phyloP scores from a whole-genome alignment of 345 rosid species.

The Citrus mangshanensis region DNA sequence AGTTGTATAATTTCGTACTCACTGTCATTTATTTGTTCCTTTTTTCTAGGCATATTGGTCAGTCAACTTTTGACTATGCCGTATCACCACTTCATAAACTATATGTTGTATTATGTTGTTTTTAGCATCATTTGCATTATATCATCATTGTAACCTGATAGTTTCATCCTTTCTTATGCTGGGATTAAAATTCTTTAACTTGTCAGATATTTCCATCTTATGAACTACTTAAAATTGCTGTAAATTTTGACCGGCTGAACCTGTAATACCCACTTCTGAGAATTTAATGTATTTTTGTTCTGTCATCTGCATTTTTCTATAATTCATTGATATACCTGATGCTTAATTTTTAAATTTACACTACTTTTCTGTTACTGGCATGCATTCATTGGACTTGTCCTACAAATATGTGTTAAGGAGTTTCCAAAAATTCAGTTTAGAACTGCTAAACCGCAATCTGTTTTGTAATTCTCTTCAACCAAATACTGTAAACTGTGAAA shows the following conservation, averaged over 20 bases:
- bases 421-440: background rate
- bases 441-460: too few species aligned
- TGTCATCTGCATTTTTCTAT: background rate
- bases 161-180: background rate
- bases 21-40: background rate
- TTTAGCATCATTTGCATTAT: conserved; percentile 11
- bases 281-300: background rate
- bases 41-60: background rate
- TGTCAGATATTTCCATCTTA: background rate
- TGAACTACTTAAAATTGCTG: background rate
- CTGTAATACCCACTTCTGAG: background rate
- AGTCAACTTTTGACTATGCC: background rate
- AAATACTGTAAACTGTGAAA: background rate
- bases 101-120: background rate
- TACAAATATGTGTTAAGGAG: too few species aligned
- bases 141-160: background rate
- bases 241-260: background rate
- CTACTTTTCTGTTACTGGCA: background rate
- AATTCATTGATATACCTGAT: too few species aligned
- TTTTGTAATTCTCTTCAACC: background rate
- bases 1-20: conserved; percentile 26
- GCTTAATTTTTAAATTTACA: too few species aligned
- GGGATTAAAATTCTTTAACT: background rate
- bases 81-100: background rate
- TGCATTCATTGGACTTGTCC: background rate